phyloP scores from a whole-genome alignment of 345 rosid species.

The Heritiera littoralis region DNA sequence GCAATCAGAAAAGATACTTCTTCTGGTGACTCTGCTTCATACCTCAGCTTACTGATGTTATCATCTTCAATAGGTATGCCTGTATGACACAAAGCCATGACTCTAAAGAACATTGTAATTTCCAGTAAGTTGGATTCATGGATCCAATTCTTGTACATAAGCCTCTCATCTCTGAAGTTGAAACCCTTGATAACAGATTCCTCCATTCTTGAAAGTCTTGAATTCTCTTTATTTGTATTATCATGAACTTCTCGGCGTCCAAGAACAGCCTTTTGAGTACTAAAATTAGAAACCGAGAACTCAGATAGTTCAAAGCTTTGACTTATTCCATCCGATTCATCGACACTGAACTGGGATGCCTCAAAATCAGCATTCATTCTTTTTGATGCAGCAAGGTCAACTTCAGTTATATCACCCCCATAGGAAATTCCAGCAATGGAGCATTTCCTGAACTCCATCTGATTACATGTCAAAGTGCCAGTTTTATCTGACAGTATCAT shows the following conservation, averaged over 20 bases:
- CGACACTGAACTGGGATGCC: slow-evolving; percentile 28
- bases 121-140: slow-evolving; percentile 41
- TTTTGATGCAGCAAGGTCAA: slow-evolving; percentile 63
- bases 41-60: slow-evolving; percentile 46
- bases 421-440: slow-evolving; percentile 75
- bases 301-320: slow-evolving; percentile 32
- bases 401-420: slow-evolving; percentile 55
- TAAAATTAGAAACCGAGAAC: slow-evolving; percentile 24
- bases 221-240: slow-evolving; percentile 7
- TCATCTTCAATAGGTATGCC: slow-evolving; percentile 64
- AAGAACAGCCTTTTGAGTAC: slow-evolving; percentile 17
- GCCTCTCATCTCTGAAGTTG: slow-evolving; percentile 62
- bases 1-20: slow-evolving; percentile 77
- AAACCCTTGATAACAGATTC: slow-evolving; percentile 52
- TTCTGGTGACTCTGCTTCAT: slow-evolving; percentile 92
- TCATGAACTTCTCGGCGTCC: slow-evolving; percentile 9
- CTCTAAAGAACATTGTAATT: slow-evolving; percentile 62
- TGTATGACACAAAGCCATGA: slow-evolving; percentile 73
- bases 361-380: slow-evolving; percentile 53
- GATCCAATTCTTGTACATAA: slow-evolving; percentile 60
- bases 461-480: slow-evolving; percentile 84
- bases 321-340: slow-evolving; percentile 17
- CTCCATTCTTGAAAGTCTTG: slow-evolving; percentile 14
- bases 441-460: slow-evolving; percentile 81
- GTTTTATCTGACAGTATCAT: slow-evolving; percentile 78